Conservation (phyloP, 345 rosid genomes). For the Lagerstroemia speciosa region DNA sequence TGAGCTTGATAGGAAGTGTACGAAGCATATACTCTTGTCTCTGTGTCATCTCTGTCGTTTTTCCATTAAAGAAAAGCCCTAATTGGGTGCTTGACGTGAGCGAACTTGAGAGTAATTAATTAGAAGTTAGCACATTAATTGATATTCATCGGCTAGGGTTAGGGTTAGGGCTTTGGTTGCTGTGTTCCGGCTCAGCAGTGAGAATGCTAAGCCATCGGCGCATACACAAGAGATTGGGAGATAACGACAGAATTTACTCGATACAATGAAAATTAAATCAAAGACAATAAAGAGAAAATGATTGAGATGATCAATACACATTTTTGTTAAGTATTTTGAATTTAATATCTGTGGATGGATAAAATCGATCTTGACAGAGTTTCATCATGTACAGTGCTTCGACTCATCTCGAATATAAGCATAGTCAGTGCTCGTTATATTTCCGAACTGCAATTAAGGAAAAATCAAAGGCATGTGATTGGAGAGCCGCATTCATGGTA, state of each 20-base stretch:
- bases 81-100: background rate
- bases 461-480: background rate
- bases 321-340: too few species aligned
- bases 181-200: background rate
- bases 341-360: too few species aligned
- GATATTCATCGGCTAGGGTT: slow-evolving; percentile 8
- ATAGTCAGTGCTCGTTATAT: too few species aligned
- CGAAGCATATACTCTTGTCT: slow-evolving; percentile 12
- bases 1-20: background rate
- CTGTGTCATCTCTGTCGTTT: background rate
- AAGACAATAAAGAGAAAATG: too few species aligned
- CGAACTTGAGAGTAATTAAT: background rate
- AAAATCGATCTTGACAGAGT: too few species aligned
- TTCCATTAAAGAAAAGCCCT: slow-evolving; percentile 1
- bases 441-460: too few species aligned
- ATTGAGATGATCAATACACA: too few species aligned
- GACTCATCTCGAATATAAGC: too few species aligned
- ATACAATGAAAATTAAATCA: background rate
- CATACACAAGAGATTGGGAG: background rate
- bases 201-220: background rate
- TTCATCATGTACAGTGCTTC: too few species aligned
- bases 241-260: background rate
- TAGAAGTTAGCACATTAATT: background rate
- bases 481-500: slow-evolving; percentile 1
- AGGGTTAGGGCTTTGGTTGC: background rate